A percentile compares a stretch with the other conserved stretches of the same genome.
Conservation (phyloP, 495 filamentous ascomycete species). For the Pyronema omphalodes region DNA sequence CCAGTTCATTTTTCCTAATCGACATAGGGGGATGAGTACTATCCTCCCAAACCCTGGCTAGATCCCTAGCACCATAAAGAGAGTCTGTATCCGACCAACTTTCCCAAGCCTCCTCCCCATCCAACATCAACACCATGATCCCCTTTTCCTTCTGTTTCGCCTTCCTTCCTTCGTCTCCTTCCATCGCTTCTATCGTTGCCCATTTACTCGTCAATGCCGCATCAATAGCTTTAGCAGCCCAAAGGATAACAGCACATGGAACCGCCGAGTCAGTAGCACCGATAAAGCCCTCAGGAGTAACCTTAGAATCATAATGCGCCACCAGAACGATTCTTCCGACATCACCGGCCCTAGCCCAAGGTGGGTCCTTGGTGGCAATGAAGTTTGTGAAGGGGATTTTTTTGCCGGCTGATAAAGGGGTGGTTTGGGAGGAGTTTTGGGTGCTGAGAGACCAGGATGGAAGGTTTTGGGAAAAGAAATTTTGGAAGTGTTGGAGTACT, state of each 20-base stretch:
- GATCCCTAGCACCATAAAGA: conserved; percentile 61
- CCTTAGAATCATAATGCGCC: conserved; percentile 85
- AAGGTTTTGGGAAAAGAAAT: conserved; percentile 56
- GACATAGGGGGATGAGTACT: conserved; percentile 48
- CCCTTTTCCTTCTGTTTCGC: conserved; percentile 32
- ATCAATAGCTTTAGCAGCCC: conserved; percentile 65
- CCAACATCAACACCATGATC: conserved; percentile 74
- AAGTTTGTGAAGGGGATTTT: conserved; percentile 73
- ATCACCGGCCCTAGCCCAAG: conserved; percentile 53
- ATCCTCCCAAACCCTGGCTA: conserved; percentile 58
- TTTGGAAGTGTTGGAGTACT: conserved; percentile 62
- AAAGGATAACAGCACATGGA: conserved; percentile 83
- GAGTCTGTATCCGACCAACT: conserved; percentile 63
- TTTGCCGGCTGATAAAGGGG: conserved; percentile 48
- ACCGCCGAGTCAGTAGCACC: conserved; percentile 86
- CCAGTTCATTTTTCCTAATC: conserved; percentile 50
- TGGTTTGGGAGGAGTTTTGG: conserved; percentile 71
- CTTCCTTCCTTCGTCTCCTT: conserved; percentile 30
- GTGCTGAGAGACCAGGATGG: conserved; percentile 63
- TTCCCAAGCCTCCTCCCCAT: conserved; percentile 86
- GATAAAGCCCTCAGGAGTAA: conserved; percentile 70
- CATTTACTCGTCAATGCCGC: conserved; percentile 62
- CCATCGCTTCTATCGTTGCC: conserved; percentile 51
- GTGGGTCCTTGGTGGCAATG: conserved; percentile 76
- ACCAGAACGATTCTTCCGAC: conserved; percentile 67